phyloP scores from a whole-genome alignment of 129 eudicot genomes.

The Arctium minus region DNA sequence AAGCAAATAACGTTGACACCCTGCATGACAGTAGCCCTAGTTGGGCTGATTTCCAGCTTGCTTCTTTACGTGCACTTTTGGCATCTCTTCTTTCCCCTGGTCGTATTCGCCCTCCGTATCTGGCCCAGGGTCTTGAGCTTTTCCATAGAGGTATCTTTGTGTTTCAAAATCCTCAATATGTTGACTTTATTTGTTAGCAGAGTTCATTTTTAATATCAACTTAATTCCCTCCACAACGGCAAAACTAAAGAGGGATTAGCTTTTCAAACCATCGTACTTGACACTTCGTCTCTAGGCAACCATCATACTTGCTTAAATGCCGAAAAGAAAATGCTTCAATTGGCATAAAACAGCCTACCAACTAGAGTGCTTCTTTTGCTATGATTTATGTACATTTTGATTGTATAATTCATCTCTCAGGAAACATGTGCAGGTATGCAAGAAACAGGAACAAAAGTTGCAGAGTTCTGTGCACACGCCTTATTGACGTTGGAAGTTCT shows the following conservation, averaged over 20 bases:
- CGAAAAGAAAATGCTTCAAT: background rate
- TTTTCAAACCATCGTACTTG: background rate
- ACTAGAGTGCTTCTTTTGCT: background rate
- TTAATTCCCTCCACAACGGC: background rate
- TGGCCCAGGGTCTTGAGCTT: slow-evolving; percentile 69
- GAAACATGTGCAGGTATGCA: slow-evolving; percentile 47
- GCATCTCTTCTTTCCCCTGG: slow-evolving; percentile 87
- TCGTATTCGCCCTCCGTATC: slow-evolving; percentile 61
- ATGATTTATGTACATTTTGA: background rate
- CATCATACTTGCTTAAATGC: background rate
- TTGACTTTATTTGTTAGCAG: background rate
- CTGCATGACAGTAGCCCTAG: slow-evolving; percentile 13
- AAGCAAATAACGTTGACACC: slow-evolving; percentile 22
- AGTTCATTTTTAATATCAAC: background rate
- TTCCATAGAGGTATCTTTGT: slow-evolving; percentile 59
- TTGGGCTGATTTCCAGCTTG: slow-evolving; percentile 77
- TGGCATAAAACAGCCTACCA: background rate
- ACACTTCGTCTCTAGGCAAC: background rate
- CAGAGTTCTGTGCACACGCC: slow-evolving; percentile 77
- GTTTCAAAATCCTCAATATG: background rate
- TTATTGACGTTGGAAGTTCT: slow-evolving; percentile 71
- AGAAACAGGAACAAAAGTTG: slow-evolving; percentile 67
- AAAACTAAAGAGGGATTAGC: too few relatives aligned
- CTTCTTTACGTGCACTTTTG: slow-evolving; percentile 78
- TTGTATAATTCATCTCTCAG: background rate